A percentile compares a stretch with the other conserved stretches of the same genome.
These are phyloP conservation scores for Fusarium mexicanum DNA, from an alignment of 2,329 filamentous ascomycete genomes.

Conservation along the genomic window DNA sequence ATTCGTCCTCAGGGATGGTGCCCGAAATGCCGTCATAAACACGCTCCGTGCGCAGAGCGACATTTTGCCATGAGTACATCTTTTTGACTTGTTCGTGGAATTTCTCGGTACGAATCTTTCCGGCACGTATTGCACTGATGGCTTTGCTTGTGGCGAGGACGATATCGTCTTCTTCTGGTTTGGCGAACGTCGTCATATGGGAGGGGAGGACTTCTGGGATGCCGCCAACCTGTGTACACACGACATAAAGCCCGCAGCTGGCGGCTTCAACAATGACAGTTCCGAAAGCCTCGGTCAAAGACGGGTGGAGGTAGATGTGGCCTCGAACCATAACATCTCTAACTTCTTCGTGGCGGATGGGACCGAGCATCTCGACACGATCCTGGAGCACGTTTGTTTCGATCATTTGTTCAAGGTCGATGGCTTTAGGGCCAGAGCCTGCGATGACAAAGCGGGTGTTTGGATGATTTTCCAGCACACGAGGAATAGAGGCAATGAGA, in stretches of 20 bases:
- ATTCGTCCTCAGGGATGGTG: conserved; percentile 84
- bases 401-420: conserved; percentile 97
- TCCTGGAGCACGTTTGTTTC: conserved; percentile 95
- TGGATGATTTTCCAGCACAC: conserved; percentile 87
- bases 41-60: conserved; percentile 90
- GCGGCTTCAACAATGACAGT: conserved; percentile 98
- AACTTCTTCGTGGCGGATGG: conserved; percentile 94
- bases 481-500: conserved; percentile 93
- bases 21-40: conserved; percentile 95
- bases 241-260: conserved; percentile 94
- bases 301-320: conserved; percentile 96
- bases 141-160: conserved; percentile 89
- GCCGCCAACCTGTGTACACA: conserved; percentile 94
- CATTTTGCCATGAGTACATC: conserved; percentile 99
- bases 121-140: conserved; percentile 85
- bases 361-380: conserved; percentile 89
- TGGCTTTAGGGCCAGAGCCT: conserved; percentile 94
- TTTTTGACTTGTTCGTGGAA: conserved; percentile 97
- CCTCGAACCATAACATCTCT: conserved; percentile 97
- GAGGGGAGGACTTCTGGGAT: conserved; percentile 95
- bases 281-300: conserved; percentile 94
- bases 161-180: conserved; percentile 94
- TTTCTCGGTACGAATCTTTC: conserved; percentile 87
- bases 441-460: conserved; percentile 98
- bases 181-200: conserved; percentile 98